phyloP scores from a whole-genome alignment of 2,329 filamentous ascomycete species.

The Graphium sp. region DNA sequence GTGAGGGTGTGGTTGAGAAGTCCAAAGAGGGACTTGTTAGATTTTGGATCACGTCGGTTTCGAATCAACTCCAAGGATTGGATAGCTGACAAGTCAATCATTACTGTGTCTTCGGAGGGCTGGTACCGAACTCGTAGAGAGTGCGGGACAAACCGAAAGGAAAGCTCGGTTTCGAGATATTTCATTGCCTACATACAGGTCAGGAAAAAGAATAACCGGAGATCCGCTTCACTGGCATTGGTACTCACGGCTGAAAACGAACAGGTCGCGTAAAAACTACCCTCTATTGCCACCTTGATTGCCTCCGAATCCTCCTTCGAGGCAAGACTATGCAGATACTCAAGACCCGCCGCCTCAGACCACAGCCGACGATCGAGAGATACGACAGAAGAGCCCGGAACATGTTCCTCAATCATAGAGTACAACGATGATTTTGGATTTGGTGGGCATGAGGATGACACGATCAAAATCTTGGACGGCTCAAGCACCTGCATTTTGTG shows the following conservation, averaged over 20 bases:
- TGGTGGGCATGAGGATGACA: slow-evolving; percentile 47
- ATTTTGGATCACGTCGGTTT: slow-evolving; percentile 63
- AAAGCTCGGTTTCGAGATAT: slow-evolving; percentile 57
- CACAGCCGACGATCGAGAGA: slow-evolving; percentile 58
- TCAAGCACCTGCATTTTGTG: slow-evolving; percentile 73
- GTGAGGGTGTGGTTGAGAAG: slow-evolving; percentile 73
- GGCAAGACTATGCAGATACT: slow-evolving; percentile 64
- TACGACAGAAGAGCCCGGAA: slow-evolving; percentile 43
- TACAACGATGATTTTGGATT: slow-evolving; percentile 58
- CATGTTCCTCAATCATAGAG: slow-evolving; percentile 55
- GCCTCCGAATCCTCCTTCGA: slow-evolving; percentile 67
- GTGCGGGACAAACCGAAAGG: slow-evolving; percentile 54
- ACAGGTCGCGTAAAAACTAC: slow-evolving; percentile 76
- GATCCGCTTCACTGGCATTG: no score
- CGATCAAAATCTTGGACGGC: slow-evolving; percentile 65
- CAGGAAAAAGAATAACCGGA: neutral
- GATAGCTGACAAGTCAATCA: slow-evolving; percentile 83
- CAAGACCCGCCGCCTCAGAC: slow-evolving; percentile 62
- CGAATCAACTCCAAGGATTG: slow-evolving; percentile 79
- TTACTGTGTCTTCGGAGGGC: slow-evolving; percentile 82
- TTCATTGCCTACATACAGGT: slow-evolving; percentile 46
- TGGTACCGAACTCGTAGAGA: slow-evolving; percentile 77
- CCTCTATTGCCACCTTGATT: slow-evolving; percentile 60
- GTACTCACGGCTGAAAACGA: slow-evolving; percentile 79
- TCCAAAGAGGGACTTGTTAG: slow-evolving; percentile 69